phyloP scores from a whole-genome alignment of 306 rosid genomes.

The Fragaria nilgerrensis region DNA sequence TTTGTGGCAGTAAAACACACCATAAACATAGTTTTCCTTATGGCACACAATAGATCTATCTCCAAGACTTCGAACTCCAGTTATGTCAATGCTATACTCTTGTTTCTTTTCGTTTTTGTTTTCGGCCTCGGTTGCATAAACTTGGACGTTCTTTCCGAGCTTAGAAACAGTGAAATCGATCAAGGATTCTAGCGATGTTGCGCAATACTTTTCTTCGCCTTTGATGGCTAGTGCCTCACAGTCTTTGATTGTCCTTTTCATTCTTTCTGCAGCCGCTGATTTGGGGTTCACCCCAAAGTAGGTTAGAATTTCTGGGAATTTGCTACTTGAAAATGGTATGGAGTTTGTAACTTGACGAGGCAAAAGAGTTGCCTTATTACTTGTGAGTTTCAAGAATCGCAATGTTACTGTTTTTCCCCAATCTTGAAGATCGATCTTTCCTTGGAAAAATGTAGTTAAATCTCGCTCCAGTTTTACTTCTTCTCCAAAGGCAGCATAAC shows the following conservation, averaged over 20 bases:
- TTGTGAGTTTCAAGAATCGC: background rate
- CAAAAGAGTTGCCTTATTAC: background rate
- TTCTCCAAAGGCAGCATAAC: too few species aligned
- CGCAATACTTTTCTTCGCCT: constrained; percentile 34
- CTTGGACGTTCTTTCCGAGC: constrained; percentile 25
- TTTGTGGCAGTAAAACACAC: constrained; percentile 41
- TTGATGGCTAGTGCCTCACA: constrained; percentile 23
- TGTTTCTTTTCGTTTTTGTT: constrained; percentile 6
- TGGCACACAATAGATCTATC: constrained; percentile 37
- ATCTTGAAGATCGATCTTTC: background rate
- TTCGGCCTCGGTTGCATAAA: constrained; percentile 16
- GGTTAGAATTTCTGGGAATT: constrained; percentile 18
- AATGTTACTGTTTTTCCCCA: background rate
- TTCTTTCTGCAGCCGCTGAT: constrained; percentile 16
- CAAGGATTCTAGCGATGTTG: constrained; percentile 34
- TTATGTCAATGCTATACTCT: background rate
- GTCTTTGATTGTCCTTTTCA: constrained; percentile 11
- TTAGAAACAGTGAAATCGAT: constrained; percentile 22
- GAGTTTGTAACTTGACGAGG: background rate
- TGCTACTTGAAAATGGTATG: constrained; percentile 19
- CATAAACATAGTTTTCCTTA: constrained; percentile 30
- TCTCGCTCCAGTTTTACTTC: background rate
- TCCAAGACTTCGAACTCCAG: constrained; percentile 17
- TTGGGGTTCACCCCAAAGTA: constrained; percentile 10
- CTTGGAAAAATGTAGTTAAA: background rate